A percentile compares a stretch with the other conserved stretches of the same genome.
Evolutionary conservation across 1,284 basidiomycete genomes (phyloP).

Genomic region (Sutorius eximius): DNA sequence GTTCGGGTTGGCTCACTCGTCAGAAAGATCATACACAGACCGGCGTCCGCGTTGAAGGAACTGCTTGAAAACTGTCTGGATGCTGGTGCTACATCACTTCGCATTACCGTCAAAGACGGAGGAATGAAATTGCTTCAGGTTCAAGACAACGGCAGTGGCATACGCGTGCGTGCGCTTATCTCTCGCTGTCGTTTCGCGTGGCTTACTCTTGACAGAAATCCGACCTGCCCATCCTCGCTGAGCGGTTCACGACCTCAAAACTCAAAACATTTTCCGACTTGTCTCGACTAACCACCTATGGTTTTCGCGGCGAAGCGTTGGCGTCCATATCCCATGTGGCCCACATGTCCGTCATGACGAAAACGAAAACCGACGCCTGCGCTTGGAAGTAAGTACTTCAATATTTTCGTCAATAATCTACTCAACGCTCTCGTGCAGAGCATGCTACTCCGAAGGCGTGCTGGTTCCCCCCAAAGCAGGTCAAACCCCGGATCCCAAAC

Average conservation of each 20-base stretch:
- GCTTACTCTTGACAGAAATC: conserved; percentile 41
- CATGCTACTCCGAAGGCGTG: conserved; percentile 75
- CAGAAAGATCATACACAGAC: conserved; percentile 89
- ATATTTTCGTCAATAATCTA: background rate
- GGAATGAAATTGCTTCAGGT: conserved; percentile 96
- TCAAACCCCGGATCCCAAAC: conserved; percentile 72
- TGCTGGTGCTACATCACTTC: conserved; percentile 87
- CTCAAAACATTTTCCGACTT: conserved; percentile 87
- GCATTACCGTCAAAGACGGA: conserved; percentile 90
- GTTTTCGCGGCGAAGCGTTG: conserved; percentile 96
- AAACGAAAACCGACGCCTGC: conserved; percentile 76
- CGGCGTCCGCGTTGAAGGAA: conserved; percentile 95
- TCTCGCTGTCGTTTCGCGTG: background rate
- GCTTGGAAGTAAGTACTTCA: conserved; percentile 80
- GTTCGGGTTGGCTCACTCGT: conserved; percentile 8
- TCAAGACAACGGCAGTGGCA: conserved; percentile 95
- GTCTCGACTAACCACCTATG: conserved; percentile 86
- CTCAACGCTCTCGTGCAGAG: conserved; percentile 47
- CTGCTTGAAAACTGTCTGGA: conserved; percentile 94
- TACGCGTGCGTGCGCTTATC: conserved; percentile 56
- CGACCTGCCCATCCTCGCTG: conserved; percentile 90
- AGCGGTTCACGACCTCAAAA: conserved; percentile 96
- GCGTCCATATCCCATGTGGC: conserved; percentile 97
- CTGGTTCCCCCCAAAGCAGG: conserved; percentile 71
- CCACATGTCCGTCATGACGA: conserved; percentile 86